Base-by-base conservation (phyloP, 768 basidiomycete genomes). In the Boletus subparvulus region DNA sequence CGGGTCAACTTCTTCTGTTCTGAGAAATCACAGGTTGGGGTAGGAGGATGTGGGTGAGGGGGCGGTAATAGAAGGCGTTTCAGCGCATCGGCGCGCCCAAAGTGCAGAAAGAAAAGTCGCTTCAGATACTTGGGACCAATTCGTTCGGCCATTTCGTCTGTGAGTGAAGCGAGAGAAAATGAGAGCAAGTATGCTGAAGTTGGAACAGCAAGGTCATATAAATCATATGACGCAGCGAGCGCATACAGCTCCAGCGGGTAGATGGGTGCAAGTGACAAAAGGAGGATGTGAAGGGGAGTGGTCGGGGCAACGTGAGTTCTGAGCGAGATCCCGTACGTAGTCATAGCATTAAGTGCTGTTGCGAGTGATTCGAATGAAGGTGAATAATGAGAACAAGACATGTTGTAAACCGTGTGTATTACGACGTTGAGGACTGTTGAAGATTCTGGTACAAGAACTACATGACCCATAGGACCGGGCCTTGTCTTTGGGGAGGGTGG, bases 61-160 rank as follows among this genome's bases (percentile, higher is more conserved):
- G 90, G 90, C 4, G 86, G 82, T 6, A 88, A 77, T 14, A 93
- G 76, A 21, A 92, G 81, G 33, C 88, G 83, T 68, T 92, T 93
- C 33, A 93, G 78, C 11, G 90, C 90, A 57, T 93, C 92, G 4
- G 83, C 77, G 30, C 91, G 86, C 11, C 91, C 90, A 64, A 91
- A 86, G 64, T 93, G 92, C 26, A 93, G 75, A 68, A 90, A 92
- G 71, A 93, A 91, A 30, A 93, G 78, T 33, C 87, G 83, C 64
- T 90, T 91, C 59, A 93, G 75, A 65, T 93, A 93, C 21, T 84
- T 72, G 3, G 91, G 80, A 9, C 90, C 90, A 50, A 93, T 92
- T 42, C 76, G 78, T 46, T 79, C 75, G 6, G 83, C 87, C 71
- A 84, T 78, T 46, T 85, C 85, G 67, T 94, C 92, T 4, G 86